These are phyloP conservation scores for Pichia sporocuriosa DNA, from an alignment of 805 yeast genomes.

Conservation along the genomic window DNA sequence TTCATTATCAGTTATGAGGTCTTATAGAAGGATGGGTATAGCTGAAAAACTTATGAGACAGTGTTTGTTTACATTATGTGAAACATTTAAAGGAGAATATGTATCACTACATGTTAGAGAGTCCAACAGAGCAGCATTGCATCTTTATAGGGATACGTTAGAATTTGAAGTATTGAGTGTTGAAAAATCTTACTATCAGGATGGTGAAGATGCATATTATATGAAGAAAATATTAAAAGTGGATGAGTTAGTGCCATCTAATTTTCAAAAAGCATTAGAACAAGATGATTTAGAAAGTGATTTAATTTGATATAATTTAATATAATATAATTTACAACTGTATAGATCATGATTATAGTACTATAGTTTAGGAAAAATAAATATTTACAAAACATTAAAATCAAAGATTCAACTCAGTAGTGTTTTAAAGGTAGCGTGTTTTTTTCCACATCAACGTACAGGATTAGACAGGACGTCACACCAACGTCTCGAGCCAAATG, in stretches of 20 bases:
- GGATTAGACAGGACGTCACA: constrained; percentile 26
- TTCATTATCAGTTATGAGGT: constrained; percentile 88
- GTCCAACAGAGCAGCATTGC: constrained; percentile 90
- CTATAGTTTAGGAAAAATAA: too few species aligned
- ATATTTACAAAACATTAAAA: constrained; percentile 16
- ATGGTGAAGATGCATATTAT: constrained; percentile 95
- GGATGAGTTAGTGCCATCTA: constrained; percentile 56
- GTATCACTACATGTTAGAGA: constrained; percentile 91
- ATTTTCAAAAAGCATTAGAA: constrained; percentile 39
- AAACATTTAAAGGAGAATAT: constrained; percentile 71
- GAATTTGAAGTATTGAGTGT: constrained; percentile 75
- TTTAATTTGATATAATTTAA: constrained; percentile 24
- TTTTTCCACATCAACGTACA: constrained; percentile 93
- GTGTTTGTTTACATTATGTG: constrained; percentile 66
- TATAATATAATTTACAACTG: too few species aligned
- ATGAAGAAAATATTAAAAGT: constrained; percentile 69
- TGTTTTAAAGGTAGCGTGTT: constrained; percentile 78
- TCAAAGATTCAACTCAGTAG: constrained; percentile 9
- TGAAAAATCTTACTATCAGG: constrained; percentile 88
- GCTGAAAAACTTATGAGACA: constrained; percentile 91
- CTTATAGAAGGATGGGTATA: constrained; percentile 90
- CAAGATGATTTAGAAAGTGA: constrained; percentile 53
- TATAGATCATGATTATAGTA: too few species aligned
- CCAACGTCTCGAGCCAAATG: constrained; percentile 96
- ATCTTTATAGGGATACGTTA: constrained; percentile 80